Evolutionary conservation across 345 rosid species (phyloP).

Genomic region (Eucalyptus fibrosa): DNA sequence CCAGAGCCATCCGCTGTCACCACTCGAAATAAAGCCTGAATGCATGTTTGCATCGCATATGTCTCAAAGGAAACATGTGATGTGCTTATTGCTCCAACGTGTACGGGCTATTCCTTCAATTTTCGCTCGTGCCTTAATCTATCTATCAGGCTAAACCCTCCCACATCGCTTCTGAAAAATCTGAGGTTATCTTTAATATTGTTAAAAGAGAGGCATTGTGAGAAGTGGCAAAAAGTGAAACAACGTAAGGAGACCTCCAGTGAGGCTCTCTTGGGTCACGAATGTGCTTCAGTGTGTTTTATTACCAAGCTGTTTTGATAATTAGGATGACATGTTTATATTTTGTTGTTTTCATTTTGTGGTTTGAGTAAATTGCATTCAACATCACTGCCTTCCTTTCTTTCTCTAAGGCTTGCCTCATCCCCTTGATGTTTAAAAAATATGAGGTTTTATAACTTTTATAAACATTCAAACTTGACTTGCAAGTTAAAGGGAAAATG

Average conservation of each 20-base stretch:
- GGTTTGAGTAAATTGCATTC: too few relatives aligned
- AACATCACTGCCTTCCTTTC: too few relatives aligned
- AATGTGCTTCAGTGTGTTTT: background rate
- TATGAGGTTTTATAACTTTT: too few relatives aligned
- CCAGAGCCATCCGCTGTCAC: fast-evolving
- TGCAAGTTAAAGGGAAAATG: too few relatives aligned
- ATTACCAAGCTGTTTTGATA: background rate
- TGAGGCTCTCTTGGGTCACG: background rate
- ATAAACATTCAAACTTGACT: too few relatives aligned
- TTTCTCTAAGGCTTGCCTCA: too few relatives aligned
- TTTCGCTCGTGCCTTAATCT: background rate
- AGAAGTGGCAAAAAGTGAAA: background rate
- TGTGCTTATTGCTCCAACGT: background rate
- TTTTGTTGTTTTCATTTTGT: too few relatives aligned
- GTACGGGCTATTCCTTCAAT: background rate
- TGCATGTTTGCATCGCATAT: background rate
- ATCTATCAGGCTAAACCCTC: too few relatives aligned
- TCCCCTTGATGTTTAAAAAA: too few relatives aligned
- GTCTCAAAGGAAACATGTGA: background rate
- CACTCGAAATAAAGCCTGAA: background rate
- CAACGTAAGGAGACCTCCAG: too few relatives aligned
- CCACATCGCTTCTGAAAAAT: too few relatives aligned
- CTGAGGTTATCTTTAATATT: background rate
- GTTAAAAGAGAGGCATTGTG: background rate
- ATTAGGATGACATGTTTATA: too few relatives aligned